Evolutionary conservation across 352 stramenopile genomes (phyloP), one percentile per base, ranked within the genome.

Genomic region (Phytophthora podocarpi): DNA sequence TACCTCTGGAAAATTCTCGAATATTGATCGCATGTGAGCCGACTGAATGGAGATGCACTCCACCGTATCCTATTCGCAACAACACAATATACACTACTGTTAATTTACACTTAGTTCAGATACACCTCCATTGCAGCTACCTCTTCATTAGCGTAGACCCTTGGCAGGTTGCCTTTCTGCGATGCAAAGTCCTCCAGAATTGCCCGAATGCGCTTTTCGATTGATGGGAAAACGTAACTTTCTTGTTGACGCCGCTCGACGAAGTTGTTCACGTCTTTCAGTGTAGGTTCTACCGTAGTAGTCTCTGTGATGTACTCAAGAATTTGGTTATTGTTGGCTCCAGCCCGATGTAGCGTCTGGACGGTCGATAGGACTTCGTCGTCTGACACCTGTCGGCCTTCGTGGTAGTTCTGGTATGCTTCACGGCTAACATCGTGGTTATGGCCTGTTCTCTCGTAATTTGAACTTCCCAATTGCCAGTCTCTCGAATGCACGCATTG

Each of bases 191-290:
- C n/a, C n/a, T n/a, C n/a, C n/a, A n/a, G n/a, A n/a, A n/a, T n/a
- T n/a, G n/a, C n/a, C n/a, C n/a, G n/a, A n/a, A n/a, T n/a, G n/a
- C n/a, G n/a, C n/a, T n/a, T n/a, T n/a, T n/a, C n/a, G n/a, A n/a
- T n/a, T n/a, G n/a, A n/a, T n/a, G n/a, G n/a, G n/a, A n/a, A n/a
- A n/a, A n/a, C n/a, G n/a, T n/a, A n/a, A n/a, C n/a, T n/a, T n/a
- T n/a, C n/a, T n/a, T n/a, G n/a, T 2, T 15, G 28, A 27, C 47
- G 42, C 3, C 28, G 23, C 13, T 4, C 12, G 26, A 53, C 28
- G 8, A 61, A 16, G 11, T 61, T 53, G 31, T 61, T 31, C 5
- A 45, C 55, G 26, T 57, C 45, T 7, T 57, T 49, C 55, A 64
- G 51, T 8, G 8, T 9, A 10, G 36, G 43, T 11, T 50, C 45